Conservation (phyloP, 768 basidiomycete genomes). For the Austroboletus eburneus region DNA sequence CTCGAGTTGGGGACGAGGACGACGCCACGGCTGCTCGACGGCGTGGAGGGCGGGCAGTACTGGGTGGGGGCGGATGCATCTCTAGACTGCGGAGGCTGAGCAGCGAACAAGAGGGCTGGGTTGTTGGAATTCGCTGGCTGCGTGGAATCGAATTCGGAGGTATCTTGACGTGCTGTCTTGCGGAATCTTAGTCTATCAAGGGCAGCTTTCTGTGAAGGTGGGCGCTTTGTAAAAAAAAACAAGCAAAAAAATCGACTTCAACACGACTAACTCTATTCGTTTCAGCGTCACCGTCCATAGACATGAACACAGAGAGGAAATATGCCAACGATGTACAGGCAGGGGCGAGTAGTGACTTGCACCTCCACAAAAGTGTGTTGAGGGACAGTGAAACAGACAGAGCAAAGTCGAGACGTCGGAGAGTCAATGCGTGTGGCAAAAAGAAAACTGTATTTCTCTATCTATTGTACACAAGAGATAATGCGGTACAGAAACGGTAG, state of each 20-base stretch:
- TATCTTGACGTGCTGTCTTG: conserved; percentile 36
- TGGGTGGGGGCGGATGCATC: conserved; percentile 68
- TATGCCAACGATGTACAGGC: conserved; percentile 11
- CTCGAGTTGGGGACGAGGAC: conserved; percentile 79
- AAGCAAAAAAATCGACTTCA: conserved; percentile 23
- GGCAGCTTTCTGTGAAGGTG: conserved; percentile 37
- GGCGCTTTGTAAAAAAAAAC: conserved; percentile 34
- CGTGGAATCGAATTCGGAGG: conserved; percentile 29
- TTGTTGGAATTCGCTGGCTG: conserved; percentile 63
- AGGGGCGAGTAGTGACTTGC: conserved; percentile 7
- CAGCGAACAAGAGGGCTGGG: conserved; percentile 36
- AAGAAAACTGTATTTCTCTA: conserved; percentile 37
- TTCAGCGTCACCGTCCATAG: conserved; percentile 42
- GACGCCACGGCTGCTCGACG: conserved; percentile 44
- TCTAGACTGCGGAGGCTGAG: conserved; percentile 64
- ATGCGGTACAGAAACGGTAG: conserved; percentile 18
- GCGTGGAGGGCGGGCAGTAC: conserved; percentile 47
- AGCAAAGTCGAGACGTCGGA: conserved; percentile 44
- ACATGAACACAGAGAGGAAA: conserved; percentile 38
- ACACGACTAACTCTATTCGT: conserved; percentile 47
- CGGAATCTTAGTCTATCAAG: conserved; percentile 46
- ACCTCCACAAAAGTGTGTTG: conserved; percentile 21
- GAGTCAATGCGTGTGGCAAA: conserved; percentile 50
- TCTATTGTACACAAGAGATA: conserved; percentile 29
- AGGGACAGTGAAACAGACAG: conserved; percentile 14